phyloP scores from a whole-genome alignment of 2,329 filamentous ascomycete genomes.

The Botrytis deweyae region DNA sequence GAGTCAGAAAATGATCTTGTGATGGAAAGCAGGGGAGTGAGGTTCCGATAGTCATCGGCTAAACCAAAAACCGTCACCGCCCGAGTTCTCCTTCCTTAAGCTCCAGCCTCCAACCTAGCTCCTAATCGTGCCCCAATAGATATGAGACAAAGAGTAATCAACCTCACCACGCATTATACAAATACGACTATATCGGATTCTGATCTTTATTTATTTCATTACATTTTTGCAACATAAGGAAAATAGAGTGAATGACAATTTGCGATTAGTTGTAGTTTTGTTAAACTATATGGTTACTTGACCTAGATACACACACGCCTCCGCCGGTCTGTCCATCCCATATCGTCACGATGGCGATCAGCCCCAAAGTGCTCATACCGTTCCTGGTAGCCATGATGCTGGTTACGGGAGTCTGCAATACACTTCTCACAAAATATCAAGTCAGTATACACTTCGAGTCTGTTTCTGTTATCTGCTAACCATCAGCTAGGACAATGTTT shows the following conservation, averaged over 20 bases:
- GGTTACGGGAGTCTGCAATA: conserved; percentile 94
- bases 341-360: conserved; percentile 19
- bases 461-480: conserved; percentile 24
- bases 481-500: conserved; percentile 80
- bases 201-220: neutral
- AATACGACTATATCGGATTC: neutral
- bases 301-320: conserved; percentile 8
- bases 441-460: conserved; percentile 47
- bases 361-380: conserved; percentile 59
- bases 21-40: neutral
- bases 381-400: conserved; percentile 95
- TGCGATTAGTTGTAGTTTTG: neutral
- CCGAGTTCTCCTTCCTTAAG: neutral
- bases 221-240: neutral
- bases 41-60: neutral
- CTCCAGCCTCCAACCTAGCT: conserved; percentile 3
- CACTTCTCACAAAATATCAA: conserved; percentile 94
- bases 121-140: conserved; percentile 10
- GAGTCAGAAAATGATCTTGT: neutral
- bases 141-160: conserved; percentile 12
- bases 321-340: neutral
- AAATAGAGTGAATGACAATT: neutral
- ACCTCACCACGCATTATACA: neutral
- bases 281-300: conserved; percentile 1
- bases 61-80: conserved; percentile 6